Evolutionary conservation across 2,329 filamentous ascomycete genomes (phyloP).

Genomic region (Botryotinia calthae): DNA sequence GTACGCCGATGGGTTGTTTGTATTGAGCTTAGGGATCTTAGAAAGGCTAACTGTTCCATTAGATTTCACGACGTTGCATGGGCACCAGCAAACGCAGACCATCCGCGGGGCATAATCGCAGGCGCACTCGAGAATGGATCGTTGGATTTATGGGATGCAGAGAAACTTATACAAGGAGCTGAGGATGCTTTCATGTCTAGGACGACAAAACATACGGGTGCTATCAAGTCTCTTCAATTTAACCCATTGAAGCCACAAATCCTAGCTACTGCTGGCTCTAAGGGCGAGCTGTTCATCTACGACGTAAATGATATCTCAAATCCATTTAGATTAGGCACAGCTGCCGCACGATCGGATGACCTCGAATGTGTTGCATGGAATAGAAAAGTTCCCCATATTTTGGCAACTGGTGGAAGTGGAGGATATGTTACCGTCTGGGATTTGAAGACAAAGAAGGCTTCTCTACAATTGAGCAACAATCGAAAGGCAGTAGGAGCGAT

Average conservation of each 20-base stretch:
- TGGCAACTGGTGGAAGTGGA: constrained; percentile 88
- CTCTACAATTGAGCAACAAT: constrained; percentile 88
- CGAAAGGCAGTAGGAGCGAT: constrained; percentile 93
- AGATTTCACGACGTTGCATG: constrained; percentile 98
- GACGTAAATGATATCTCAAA: constrained; percentile 87
- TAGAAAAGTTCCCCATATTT: constrained; percentile 92
- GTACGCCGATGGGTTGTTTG: constrained; percentile 48
- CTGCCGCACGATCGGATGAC: constrained; percentile 86
- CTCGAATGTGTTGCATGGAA: constrained; percentile 98
- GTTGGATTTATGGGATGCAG: constrained; percentile 90
- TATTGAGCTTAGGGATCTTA: constrained; percentile 5
- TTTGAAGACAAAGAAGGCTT: constrained; percentile 96
- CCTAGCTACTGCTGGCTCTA: constrained; percentile 86
- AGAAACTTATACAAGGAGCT: constrained; percentile 56
- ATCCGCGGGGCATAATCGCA: constrained; percentile 85
- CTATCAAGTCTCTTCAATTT: constrained; percentile 94
- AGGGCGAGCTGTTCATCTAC: constrained; percentile 95
- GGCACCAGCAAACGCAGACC: constrained; percentile 76
- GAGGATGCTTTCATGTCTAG: constrained; percentile 79
- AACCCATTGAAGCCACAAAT: constrained; percentile 90
- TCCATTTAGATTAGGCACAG: constrained; percentile 84
- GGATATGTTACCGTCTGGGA: constrained; percentile 99
- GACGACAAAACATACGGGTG: constrained; percentile 84
- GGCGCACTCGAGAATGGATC: constrained; percentile 93
- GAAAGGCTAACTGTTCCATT: constrained; percentile 23